Evolutionary conservation across 1,139 yeast species (phyloP).

Genomic region (Candida tropicalis): DNA sequence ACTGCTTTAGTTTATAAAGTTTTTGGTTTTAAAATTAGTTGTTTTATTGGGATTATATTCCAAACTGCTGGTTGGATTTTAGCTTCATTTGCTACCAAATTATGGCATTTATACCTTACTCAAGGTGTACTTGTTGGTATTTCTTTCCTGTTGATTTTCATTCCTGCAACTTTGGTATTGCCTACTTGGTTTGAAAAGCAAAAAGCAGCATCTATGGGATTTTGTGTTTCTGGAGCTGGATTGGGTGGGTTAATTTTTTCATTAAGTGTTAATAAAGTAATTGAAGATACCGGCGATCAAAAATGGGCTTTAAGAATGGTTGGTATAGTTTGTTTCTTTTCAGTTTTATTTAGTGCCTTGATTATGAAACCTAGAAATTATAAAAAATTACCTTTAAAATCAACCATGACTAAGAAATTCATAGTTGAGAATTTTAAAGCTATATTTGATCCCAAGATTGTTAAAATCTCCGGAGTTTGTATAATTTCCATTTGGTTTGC

Average conservation of each 20-base stretch:
- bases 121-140: constrained; percentile 70
- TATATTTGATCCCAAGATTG: constrained; percentile 32
- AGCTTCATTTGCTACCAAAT: constrained; percentile 62
- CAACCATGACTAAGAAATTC: constrained; percentile 23
- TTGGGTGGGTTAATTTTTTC: constrained; percentile 65
- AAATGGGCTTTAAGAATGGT: constrained; percentile 69
- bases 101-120: constrained; percentile 68
- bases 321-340: constrained; percentile 49
- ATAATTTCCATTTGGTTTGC: constrained; percentile 59
- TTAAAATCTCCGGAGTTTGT: constrained; percentile 40
- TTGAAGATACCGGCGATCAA: constrained; percentile 55
- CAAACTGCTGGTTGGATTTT: constrained; percentile 61
- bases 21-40: constrained; percentile 36
- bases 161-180: constrained; percentile 58
- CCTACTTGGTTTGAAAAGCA: constrained; percentile 67
- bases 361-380: constrained; percentile 51
- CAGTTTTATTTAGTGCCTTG: constrained; percentile 34
- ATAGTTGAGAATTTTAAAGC: constrained; percentile 23
- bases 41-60: constrained; percentile 50
- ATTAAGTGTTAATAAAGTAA: constrained; percentile 48
- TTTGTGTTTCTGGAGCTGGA: constrained; percentile 65
- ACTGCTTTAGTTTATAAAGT: constrained; percentile 36
- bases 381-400: constrained; percentile 28
- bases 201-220: constrained; percentile 62
- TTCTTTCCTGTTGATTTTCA: constrained; percentile 60